Percentiles rank a stretch among this genome's conserved stretches.
These are phyloP conservation scores for Silene uniflora DNA, from an alignment of 148 eudicot genomes.

Conservation along the genomic window DNA sequence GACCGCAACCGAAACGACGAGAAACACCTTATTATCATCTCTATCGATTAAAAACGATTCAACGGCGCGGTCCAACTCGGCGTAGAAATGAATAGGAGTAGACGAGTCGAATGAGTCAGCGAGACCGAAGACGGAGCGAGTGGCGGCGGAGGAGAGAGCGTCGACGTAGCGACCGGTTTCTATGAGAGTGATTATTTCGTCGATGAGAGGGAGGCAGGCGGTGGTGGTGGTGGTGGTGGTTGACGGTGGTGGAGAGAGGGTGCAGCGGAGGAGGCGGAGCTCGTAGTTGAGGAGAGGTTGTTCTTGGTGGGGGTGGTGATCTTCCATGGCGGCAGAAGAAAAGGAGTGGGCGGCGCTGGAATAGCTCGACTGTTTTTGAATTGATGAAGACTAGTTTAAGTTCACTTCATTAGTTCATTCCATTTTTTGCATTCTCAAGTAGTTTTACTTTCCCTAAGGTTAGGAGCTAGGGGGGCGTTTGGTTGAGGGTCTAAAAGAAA, in stretches of 20 bases:
- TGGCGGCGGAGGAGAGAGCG: conserved; percentile 59
- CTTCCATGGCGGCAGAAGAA: neutral
- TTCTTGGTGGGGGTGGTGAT: neutral
- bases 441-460: too few relatives aligned
- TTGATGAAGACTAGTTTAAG: neutral
- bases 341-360: too few relatives aligned
- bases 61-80: conserved; percentile 42
- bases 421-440: too few relatives aligned
- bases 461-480: too few relatives aligned
- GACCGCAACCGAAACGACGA: conserved; percentile 54
- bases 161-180: conserved; percentile 59
- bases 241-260: conserved; percentile 42
- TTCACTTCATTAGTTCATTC: too few relatives aligned
- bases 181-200: conserved; percentile 39
- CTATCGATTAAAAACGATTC: conserved; percentile 36
- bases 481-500: too few relatives aligned
- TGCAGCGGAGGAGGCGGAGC: conserved; percentile 91
- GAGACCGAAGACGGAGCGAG: conserved; percentile 31
- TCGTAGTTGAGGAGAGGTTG: conserved; percentile 42
- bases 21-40: conserved; percentile 31
- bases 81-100: conserved; percentile 39
- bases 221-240: neutral
- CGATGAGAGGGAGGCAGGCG: conserved; percentile 30
- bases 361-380: neutral
- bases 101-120: conserved; percentile 31